These are phyloP conservation scores for Cadophora gregata DNA, from an alignment of 2,329 filamentous ascomycete species.

Conservation along the genomic window DNA sequence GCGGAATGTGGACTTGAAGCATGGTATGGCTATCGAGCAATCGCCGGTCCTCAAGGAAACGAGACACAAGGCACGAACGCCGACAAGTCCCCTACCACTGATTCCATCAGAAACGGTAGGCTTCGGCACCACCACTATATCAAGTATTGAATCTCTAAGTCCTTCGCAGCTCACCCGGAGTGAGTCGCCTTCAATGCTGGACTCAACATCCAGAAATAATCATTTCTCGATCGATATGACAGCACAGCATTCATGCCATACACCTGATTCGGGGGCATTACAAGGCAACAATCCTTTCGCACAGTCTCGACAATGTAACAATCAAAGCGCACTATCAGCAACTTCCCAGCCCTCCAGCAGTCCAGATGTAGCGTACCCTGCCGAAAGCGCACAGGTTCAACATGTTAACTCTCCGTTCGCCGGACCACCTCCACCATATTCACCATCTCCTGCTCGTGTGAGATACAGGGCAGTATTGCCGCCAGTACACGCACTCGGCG, in stretches of 20 bases:
- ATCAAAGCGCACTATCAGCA: conserved; percentile 23
- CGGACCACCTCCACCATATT: conserved; percentile 43
- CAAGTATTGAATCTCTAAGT: conserved; percentile 26
- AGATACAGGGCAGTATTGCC: conserved; percentile 65
- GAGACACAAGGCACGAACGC: conserved; percentile 41
- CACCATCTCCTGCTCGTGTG: conserved; percentile 36
- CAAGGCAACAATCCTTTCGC: conserved; percentile 40
- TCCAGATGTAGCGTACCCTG: conserved; percentile 20
- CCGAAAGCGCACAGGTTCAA: conserved; percentile 17
- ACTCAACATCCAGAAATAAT: conserved; percentile 17
- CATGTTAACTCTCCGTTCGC: conserved; percentile 23
- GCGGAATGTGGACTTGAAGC: conserved; percentile 45
- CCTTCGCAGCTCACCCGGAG: conserved; percentile 19
- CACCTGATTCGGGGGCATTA: conserved; percentile 23
- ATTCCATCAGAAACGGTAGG: conserved; percentile 34
- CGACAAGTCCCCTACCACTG: conserved; percentile 37
- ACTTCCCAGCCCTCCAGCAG: conserved; percentile 18
- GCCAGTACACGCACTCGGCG: conserved; percentile 54
- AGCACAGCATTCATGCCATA: conserved; percentile 28
- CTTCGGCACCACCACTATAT: conserved; percentile 27
- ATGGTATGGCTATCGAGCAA: conserved; percentile 23
- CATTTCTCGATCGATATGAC: conserved; percentile 24
- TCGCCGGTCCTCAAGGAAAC: conserved; percentile 36
- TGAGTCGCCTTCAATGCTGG: conserved; percentile 18
- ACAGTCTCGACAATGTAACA: conserved; percentile 26